Percentiles rank a stretch among this genome's conserved stretches.
Evolutionary conservation across 2,329 filamentous ascomycete genomes (phyloP).

Genomic region (Aspergillus glaucus): DNA sequence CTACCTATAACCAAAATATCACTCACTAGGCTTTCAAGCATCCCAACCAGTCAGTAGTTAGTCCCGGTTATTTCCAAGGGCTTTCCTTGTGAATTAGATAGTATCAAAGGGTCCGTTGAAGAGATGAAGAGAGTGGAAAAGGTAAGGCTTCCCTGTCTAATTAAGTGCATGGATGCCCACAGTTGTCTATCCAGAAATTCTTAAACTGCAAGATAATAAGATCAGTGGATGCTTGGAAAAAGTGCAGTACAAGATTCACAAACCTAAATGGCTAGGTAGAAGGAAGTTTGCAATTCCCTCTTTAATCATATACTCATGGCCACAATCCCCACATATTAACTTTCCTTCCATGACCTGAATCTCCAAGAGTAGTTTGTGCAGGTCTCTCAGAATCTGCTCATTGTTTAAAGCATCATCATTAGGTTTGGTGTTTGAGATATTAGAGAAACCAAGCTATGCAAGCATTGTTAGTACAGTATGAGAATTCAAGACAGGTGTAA

Average conservation of each 20-base stretch:
- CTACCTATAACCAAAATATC: no score
- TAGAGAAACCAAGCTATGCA: slow-evolving; percentile 69
- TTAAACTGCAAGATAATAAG: no score
- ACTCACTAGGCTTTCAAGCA: no score
- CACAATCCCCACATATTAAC: slow-evolving; percentile 83
- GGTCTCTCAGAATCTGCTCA: slow-evolving; percentile 65
- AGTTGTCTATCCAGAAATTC: no score
- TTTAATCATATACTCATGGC: slow-evolving; percentile 88
- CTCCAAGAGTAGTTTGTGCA: slow-evolving; percentile 78
- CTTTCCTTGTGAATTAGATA: background rate
- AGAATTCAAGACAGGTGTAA: background rate
- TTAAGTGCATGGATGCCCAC: no score
- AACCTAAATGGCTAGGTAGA: slow-evolving; percentile 78
- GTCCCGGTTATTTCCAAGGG: no score
- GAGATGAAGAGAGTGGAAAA: background rate
- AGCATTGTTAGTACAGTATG: slow-evolving; percentile 3
- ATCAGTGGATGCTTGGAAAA: no score
- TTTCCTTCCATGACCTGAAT: slow-evolving; percentile 85
- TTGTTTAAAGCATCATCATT: slow-evolving; percentile 57
- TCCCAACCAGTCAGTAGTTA: no score
- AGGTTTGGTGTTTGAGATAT: slow-evolving; percentile 60
- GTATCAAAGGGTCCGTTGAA: background rate
- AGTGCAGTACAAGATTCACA: slow-evolving; percentile 3
- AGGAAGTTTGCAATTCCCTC: slow-evolving; percentile 97
- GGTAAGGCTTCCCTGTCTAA: background rate